These are phyloP conservation scores for Macrotyloma uniflorum DNA, from an alignment of 306 rosid genomes.

Conservation along the genomic window DNA sequence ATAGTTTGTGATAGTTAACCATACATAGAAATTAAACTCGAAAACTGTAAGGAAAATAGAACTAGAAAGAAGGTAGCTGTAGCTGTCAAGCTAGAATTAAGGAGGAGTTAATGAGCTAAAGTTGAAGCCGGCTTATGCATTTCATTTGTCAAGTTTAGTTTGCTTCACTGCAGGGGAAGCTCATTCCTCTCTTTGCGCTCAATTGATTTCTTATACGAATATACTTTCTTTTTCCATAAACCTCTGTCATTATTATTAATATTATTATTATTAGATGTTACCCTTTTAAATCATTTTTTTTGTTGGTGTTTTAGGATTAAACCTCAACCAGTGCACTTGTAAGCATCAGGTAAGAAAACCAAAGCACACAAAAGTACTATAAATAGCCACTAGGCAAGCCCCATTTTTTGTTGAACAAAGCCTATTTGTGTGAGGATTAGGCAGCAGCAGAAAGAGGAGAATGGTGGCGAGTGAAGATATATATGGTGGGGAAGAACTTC, in stretches of 20 bases:
- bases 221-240: conserved; percentile 39
- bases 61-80: conserved; percentile 39
- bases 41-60: not conserved
- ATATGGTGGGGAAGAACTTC: conserved; percentile 53
- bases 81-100: conserved; percentile 46
- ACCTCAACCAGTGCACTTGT: not conserved
- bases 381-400: conserved; percentile 24
- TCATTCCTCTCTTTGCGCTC: conserved; percentile 57
- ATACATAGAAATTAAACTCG: not conserved
- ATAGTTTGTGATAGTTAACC: too few species aligned
- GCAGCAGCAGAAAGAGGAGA: conserved; percentile 16
- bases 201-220: conserved; percentile 57
- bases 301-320: conserved; percentile 27
- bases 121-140: conserved; percentile 37
- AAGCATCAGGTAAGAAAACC: conserved; percentile 21
- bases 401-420: not conserved
- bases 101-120: conserved; percentile 42
- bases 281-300: conserved; percentile 27
- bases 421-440: conserved; percentile 22
- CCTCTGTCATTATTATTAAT: conserved; percentile 12
- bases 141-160: conserved; percentile 45
- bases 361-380: conserved; percentile 19
- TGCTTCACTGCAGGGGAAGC: conserved; percentile 56
- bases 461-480: conserved; percentile 66
- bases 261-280: conserved; percentile 15